Base-by-base conservation (phyloP, 495 filamentous ascomycete genomes). In the Xanthoparmelia taractica region DNA sequence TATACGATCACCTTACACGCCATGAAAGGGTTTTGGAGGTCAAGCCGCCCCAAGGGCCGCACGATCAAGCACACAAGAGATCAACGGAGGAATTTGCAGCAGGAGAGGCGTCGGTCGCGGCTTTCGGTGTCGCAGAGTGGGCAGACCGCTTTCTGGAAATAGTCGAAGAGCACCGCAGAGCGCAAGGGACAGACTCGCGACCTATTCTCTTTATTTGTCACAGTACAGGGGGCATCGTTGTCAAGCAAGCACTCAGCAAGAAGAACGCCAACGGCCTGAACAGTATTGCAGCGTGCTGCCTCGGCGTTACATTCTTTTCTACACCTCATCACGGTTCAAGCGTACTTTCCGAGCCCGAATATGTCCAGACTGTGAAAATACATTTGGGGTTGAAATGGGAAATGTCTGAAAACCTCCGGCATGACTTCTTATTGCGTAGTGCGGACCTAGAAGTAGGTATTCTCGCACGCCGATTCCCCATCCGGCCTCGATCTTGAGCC, bases 311-410 rank as follows among this genome's bases (percentile, higher is more conserved):
- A 0, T 87, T 88, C 66, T 81, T 83, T 63, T 79, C 79, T 20
- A 85, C 83, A 1, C 84, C 85, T 1, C 84, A 88, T 65, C 82
- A 80, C 47, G 85, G 85, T 7, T 87, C 84, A 1, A 87, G 82
- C 33, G 86, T 86, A 65, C 75, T 87, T 54, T 85, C 84, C 6
- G 81, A 81, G 64, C 74, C 76, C 0, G 77, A 80, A 62, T 84
- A 84, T 61, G 75, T 75, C 25, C 71, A 76, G 27, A 85, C 79
- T 65, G 82, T 87, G 36, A 76, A 75, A 37, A 72, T 73, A n/a
- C 63, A 86, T 6, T 69, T 87, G 18, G 77, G 76, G n/a, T 65
- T 87, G n/a, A 78, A 84, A 38, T 73, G 75, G 31, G 74, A 80
- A 2, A 74, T 86, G 20, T 82, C 83, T 1, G 63, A 64, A 15